Evolutionary conservation across 1,139 yeast genomes (phyloP).

Genomic region (Wickerhamiella pararugosa): DNA sequence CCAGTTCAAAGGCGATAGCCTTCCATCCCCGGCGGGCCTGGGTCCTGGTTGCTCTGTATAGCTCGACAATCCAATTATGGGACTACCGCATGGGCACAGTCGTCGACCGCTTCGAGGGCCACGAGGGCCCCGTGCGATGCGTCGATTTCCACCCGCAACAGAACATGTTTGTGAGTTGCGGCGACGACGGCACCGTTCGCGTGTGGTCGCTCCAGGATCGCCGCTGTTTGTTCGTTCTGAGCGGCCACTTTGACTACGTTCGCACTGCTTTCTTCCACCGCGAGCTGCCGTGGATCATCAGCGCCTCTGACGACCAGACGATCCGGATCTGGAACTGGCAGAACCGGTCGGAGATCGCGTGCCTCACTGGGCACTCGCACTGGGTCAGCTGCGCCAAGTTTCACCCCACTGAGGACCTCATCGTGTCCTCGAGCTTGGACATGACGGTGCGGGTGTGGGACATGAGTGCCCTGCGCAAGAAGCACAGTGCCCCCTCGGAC

Average conservation of each 20-base stretch:
- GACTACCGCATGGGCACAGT: slow-evolving; percentile 98
- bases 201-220: slow-evolving; percentile 94
- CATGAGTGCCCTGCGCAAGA: slow-evolving; percentile 85
- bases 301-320: slow-evolving; percentile 96
- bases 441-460: slow-evolving; percentile 99
- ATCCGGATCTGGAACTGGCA: slow-evolving; percentile 99
- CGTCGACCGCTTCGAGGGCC: slow-evolving; percentile 93
- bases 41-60: slow-evolving; percentile 87
- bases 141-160: slow-evolving; percentile 96
- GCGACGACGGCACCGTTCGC: slow-evolving; percentile 89
- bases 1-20: slow-evolving; percentile 97
- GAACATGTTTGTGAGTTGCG: slow-evolving; percentile 92
- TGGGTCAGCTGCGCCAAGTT: slow-evolving; percentile 97
- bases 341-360: slow-evolving; percentile 92
- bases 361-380: slow-evolving; percentile 95
- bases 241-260: slow-evolving; percentile 85
- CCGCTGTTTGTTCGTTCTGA: slow-evolving; percentile 79
- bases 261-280: slow-evolving; percentile 91
- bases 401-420: slow-evolving; percentile 88
- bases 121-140: slow-evolving; percentile 94
- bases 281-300: slow-evolving; percentile 93
- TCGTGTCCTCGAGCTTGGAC: slow-evolving; percentile 91
- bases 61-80: slow-evolving; percentile 95
- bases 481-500: slow-evolving; percentile 59
- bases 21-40: slow-evolving; percentile 95